phyloP scores from a whole-genome alignment of 2,329 filamentous ascomycete genomes.

The Phialophora macrospora region DNA sequence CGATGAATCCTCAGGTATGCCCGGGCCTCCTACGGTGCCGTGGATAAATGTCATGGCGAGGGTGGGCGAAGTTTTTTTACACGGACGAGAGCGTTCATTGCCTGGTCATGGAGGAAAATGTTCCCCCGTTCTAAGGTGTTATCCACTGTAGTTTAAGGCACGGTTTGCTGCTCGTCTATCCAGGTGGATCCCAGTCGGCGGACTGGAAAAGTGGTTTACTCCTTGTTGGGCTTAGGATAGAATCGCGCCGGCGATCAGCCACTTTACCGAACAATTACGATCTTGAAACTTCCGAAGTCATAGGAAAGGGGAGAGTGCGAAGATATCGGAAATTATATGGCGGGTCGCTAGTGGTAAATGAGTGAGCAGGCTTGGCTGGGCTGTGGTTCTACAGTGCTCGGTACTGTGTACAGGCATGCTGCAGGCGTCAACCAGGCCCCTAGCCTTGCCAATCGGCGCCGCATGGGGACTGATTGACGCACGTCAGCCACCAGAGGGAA shows the following conservation, averaged over 20 bases:
- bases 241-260: not conserved
- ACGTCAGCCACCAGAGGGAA: conserved; percentile 23
- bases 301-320: not conserved
- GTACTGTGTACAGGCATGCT: no score
- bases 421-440: not conserved
- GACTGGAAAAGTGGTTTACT: not conserved
- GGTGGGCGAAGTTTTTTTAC: not conserved
- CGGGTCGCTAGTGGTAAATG: not conserved
- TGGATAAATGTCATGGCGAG: not conserved
- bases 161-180: not conserved
- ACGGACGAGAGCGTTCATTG: not conserved
- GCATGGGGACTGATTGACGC: conserved; percentile 17
- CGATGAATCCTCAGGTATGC: not conserved
- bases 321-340: conserved; percentile 28
- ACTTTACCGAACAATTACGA: conserved; percentile 2
- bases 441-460: conserved; percentile 2
- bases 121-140: not conserved
- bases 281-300: not conserved
- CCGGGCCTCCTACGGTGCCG: not conserved
- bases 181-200: not conserved
- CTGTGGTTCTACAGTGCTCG: conserved; percentile 1
- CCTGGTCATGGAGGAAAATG: not conserved
- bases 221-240: not conserved
- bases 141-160: not conserved
- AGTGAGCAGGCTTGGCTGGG: conserved; percentile 6